Conservation (phyloP, 2,329 filamentous ascomycete genomes). For the Cytospora piceae region DNA sequence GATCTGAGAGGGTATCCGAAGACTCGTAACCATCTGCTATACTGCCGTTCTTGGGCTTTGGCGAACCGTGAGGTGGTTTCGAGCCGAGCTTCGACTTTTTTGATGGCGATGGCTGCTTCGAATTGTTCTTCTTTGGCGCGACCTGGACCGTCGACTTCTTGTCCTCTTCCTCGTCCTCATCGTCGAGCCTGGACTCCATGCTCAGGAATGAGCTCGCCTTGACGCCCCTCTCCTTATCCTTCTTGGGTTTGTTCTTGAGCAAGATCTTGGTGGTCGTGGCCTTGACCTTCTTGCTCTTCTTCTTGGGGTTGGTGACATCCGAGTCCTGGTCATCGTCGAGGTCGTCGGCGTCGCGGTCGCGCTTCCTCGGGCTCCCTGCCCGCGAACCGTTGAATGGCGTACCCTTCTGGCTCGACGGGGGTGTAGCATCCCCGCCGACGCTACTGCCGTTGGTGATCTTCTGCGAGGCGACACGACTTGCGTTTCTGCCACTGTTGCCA, state of each 20-base stretch:
- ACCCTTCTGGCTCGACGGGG: conserved; percentile 65
- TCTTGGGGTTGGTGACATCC: conserved; percentile 55
- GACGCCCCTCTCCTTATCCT: conserved; percentile 53
- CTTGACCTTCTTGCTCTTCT: conserved; percentile 60
- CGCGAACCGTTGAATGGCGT: conserved; percentile 61
- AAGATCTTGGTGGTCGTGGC: conserved; percentile 56
- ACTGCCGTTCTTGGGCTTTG: conserved; percentile 54
- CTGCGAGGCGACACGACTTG: conserved; percentile 63
- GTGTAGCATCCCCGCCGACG: conserved; percentile 59
- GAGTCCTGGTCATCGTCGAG: conserved; percentile 59
- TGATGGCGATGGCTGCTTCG: conserved; percentile 47
- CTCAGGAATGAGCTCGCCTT: conserved; percentile 56
- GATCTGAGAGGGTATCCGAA: conserved; percentile 60
- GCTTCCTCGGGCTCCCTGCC: conserved; percentile 59
- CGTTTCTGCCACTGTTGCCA: conserved; percentile 66
- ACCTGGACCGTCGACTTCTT: conserved; percentile 45
- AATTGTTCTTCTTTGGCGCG: conserved; percentile 47
- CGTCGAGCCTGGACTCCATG: conserved; percentile 50
- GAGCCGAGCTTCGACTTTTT: conserved; percentile 50
- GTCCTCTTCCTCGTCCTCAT: conserved; percentile 43
- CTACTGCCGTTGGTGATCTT: conserved; percentile 62
- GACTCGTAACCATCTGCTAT: conserved; percentile 60
- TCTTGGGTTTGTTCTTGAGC: conserved; percentile 60
- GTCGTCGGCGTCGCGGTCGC: conserved; percentile 55
- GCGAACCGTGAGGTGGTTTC: conserved; percentile 54